Percentiles rank a stretch among this genome's conserved stretches.
phyloP scores from a whole-genome alignment of 805 yeast species.

The Hagleromyces aurorensis region DNA sequence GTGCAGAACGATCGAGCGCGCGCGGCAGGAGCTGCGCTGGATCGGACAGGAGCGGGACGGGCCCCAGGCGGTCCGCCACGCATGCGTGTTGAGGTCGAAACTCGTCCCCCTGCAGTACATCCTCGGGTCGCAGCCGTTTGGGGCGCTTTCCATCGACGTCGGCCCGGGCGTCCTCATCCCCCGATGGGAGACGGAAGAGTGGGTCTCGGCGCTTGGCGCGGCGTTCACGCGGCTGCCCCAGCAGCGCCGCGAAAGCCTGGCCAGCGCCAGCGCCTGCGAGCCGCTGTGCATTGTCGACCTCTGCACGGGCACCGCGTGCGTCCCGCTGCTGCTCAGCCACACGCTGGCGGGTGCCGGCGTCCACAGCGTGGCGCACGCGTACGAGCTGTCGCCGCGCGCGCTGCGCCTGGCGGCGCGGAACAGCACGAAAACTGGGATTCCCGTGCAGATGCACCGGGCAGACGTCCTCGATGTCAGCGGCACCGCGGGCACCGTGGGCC shows the following conservation, averaged over 20 bases:
- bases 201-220: constrained; percentile 49
- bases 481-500: background rate
- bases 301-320: constrained; percentile 88
- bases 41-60: constrained; percentile 12
- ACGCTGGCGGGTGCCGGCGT: constrained; percentile 13
- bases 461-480: constrained; percentile 4
- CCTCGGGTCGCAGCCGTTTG: constrained; percentile 83
- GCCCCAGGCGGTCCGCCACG: constrained; percentile 23
- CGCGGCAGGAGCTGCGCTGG: constrained; percentile 25
- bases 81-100: constrained; percentile 45
- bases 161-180: constrained; percentile 71
- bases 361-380: constrained; percentile 34
- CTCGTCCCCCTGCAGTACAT: constrained; percentile 78
- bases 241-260: background rate
- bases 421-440: constrained; percentile 3
- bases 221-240: constrained; percentile 7
- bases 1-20: constrained; percentile 18
- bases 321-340: constrained; percentile 47
- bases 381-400: constrained; percentile 54
- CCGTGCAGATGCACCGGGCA: constrained; percentile 2
- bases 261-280: background rate
- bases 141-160: constrained; percentile 53
- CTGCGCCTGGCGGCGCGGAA: constrained; percentile 31
- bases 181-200: constrained; percentile 92
- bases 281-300: constrained; percentile 47